Conservation (phyloP, 495 filamentous ascomycete species). For the Penicillium silybi region DNA sequence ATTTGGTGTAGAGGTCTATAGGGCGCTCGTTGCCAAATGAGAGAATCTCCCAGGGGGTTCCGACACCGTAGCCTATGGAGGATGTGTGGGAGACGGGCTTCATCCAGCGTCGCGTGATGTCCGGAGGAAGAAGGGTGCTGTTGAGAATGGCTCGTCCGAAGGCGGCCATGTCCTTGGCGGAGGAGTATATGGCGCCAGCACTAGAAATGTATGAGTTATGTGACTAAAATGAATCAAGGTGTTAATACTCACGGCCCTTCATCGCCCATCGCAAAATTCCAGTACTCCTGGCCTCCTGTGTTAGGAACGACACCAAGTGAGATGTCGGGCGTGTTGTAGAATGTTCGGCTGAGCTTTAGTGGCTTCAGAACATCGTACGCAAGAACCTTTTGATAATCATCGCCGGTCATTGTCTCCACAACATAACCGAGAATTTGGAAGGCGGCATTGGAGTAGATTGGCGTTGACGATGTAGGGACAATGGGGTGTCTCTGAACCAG, state of each 20-base stretch:
- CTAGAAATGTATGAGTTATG: constrained; percentile 20
- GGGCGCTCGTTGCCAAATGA: constrained; percentile 15
- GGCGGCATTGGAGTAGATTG: constrained; percentile 58
- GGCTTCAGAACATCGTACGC: constrained; percentile 30
- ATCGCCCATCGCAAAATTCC: constrained; percentile 39
- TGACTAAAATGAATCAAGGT: background rate
- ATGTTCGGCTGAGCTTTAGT: constrained; percentile 36
- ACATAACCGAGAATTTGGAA: constrained; percentile 55
- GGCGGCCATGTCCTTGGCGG: constrained; percentile 44
- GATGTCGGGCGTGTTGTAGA: constrained; percentile 25
- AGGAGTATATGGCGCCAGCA: constrained; percentile 57
- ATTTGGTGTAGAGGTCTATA: constrained; percentile 54
- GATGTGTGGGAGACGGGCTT: constrained; percentile 51
- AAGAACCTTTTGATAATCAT: constrained; percentile 9
- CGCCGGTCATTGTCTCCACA: constrained; percentile 33
- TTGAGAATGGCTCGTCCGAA: constrained; percentile 54
- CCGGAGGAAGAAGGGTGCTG: constrained; percentile 40
- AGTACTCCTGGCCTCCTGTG: constrained; percentile 23
- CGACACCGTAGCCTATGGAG: constrained; percentile 40
- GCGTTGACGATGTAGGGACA: constrained; percentile 44
- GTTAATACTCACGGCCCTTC: constrained; percentile 38
- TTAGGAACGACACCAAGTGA: constrained; percentile 35
- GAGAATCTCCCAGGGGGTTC: constrained; percentile 57
- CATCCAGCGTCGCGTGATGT: constrained; percentile 53
- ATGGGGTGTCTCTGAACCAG: constrained; percentile 41